Conservation (phyloP, 2,329 filamentous ascomycete species). For the Ceratocystiopsis sp. region DNA sequence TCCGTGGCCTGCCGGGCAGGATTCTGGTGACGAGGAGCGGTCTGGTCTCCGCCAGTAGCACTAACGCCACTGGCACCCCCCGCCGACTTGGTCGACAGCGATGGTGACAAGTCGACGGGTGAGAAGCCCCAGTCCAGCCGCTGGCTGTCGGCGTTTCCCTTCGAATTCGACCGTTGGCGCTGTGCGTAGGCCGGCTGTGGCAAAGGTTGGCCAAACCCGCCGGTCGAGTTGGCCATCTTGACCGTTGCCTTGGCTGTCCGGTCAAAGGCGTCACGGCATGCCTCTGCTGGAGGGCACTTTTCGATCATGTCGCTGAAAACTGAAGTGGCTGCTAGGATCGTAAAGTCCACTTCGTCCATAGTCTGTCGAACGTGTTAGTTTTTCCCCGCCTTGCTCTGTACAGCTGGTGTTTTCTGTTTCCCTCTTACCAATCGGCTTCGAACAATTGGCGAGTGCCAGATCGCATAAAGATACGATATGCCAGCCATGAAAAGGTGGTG, state of each 20-base stretch:
- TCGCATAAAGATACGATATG: conserved; percentile 88
- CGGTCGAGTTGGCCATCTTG: conserved; percentile 81
- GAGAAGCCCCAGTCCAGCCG: conserved; percentile 8
- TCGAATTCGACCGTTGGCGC: conserved; percentile 11
- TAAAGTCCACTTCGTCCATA: conserved; percentile 96
- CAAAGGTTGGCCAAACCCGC: conserved; percentile 47
- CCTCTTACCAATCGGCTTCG: conserved; percentile 61
- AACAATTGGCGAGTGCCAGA: conserved; percentile 88
- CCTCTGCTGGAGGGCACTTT: conserved; percentile 88
- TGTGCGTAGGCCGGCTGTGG: conserved; percentile 1
- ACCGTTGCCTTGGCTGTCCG: conserved; percentile 90
- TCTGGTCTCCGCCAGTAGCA: conserved; percentile 1
- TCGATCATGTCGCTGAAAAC: conserved; percentile 83
- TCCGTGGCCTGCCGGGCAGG: not conserved
- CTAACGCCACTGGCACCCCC: no score
- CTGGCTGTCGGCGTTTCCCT: conserved; percentile 12
- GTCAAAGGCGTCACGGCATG: conserved; percentile 86
- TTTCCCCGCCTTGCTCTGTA: conserved; percentile 4
- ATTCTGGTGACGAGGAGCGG: conserved; percentile 7
- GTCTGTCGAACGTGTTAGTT: conserved; percentile 27
- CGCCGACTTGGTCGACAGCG: conserved; percentile 9
- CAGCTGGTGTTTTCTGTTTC: not conserved
- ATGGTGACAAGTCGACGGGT: conserved; percentile 1
- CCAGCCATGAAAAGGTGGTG: conserved; percentile 97
- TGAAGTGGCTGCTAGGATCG: conserved; percentile 80